These are phyloP conservation scores for Apocynum venetum DNA, from an alignment of 257 asterid species.

Conservation along the genomic window DNA sequence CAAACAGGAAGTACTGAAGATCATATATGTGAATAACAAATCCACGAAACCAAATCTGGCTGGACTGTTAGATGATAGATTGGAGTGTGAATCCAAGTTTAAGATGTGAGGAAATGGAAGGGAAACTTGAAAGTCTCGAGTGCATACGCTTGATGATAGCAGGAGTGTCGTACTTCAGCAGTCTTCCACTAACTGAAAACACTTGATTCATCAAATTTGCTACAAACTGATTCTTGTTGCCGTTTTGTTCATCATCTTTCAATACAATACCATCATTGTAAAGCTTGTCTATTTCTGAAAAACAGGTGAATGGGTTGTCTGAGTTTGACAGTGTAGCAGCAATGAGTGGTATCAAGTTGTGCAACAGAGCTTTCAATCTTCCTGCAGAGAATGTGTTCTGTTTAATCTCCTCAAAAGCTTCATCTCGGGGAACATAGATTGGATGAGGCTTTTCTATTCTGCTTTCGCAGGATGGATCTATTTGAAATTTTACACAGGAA, in stretches of 20 bases:
- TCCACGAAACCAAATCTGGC: neutral
- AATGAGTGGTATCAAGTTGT: slow-evolving; percentile 77
- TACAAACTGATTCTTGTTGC: slow-evolving; percentile 22
- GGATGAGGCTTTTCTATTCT: slow-evolving; percentile 86
- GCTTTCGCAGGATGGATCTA: slow-evolving; percentile 58
- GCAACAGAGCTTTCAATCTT: slow-evolving; percentile 71
- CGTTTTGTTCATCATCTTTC: slow-evolving; percentile 37
- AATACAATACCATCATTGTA: slow-evolving; percentile 52
- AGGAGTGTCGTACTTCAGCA: slow-evolving; percentile 78
- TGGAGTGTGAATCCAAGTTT: too few species aligned
- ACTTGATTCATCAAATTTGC: slow-evolving; percentile 34
- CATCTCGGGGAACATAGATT: slow-evolving; percentile 87
- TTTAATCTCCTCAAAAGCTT: slow-evolving; percentile 81
- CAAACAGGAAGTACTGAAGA: neutral
- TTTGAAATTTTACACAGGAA: slow-evolving; percentile 8
- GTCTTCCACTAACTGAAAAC: slow-evolving; percentile 54
- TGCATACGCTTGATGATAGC: slow-evolving; percentile 63
- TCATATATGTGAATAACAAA: slow-evolving; percentile 2
- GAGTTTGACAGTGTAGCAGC: slow-evolving; percentile 58
- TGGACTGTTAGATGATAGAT: too few species aligned
- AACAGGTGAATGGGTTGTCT: slow-evolving; percentile 72
- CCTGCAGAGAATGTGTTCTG: slow-evolving; percentile 78
- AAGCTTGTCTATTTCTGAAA: slow-evolving; percentile 72
- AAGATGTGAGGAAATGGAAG: too few species aligned
- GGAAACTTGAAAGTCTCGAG: neutral